These are phyloP conservation scores for Gnomoniopsis sp. DNA, from an alignment of 2,329 filamentous ascomycete genomes.

Conservation along the genomic window DNA sequence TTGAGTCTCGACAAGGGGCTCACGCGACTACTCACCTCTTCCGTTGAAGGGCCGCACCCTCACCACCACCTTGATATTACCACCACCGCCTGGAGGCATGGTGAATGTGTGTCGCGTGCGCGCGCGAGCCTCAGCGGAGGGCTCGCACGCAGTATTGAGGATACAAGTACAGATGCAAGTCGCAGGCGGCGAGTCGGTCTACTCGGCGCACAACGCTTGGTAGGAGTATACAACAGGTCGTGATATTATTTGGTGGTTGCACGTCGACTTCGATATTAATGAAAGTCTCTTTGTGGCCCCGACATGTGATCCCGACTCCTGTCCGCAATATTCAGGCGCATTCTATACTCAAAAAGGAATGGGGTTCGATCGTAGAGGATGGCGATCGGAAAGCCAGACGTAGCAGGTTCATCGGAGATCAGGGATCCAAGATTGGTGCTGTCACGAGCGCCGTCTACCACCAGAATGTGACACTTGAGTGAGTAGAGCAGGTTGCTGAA, in stretches of 20 bases:
- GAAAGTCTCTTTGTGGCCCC: slow-evolving; percentile 12
- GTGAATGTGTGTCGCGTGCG: slow-evolving; percentile 20
- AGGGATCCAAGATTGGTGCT: not conserved
- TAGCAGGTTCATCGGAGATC: not conserved
- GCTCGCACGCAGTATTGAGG: slow-evolving; percentile 2
- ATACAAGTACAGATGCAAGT: not conserved
- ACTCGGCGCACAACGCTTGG: not conserved
- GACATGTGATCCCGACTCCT: slow-evolving; percentile 18
- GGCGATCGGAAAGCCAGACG: not conserved
- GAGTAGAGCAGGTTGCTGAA: not conserved
- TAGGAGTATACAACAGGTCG: slow-evolving; percentile 2
- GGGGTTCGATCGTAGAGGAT: not conserved
- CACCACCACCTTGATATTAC: slow-evolving; percentile 99
- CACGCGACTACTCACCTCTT: slow-evolving; percentile 61
- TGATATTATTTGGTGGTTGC: not conserved
- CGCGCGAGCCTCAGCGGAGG: slow-evolving; percentile 15
- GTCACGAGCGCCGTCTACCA: not conserved
- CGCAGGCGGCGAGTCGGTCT: not conserved
- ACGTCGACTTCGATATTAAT: not conserved
- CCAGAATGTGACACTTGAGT: not conserved
- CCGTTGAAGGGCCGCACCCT: slow-evolving; percentile 92
- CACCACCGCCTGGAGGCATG: slow-evolving; percentile 75
- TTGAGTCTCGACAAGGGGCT: not conserved
- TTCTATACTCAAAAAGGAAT: slow-evolving; percentile 12
- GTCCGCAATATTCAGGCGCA: slow-evolving; percentile 14